Conservation (phyloP, 257 asterid genomes). For the Nicotiana sylvestris region DNA sequence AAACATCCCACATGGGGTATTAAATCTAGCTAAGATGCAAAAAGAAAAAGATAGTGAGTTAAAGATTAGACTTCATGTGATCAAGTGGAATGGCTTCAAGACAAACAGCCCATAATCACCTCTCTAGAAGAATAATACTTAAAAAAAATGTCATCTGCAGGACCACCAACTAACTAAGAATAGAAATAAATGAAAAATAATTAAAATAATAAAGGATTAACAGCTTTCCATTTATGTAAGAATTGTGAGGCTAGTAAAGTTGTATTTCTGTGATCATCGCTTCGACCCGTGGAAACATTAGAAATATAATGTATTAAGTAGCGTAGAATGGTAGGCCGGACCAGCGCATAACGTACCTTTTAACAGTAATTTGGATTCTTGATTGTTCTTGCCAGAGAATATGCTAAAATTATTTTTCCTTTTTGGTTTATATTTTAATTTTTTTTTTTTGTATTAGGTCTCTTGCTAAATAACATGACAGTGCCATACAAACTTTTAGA, state of each 20-base stretch:
- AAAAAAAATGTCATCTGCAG: slow-evolving; percentile 20
- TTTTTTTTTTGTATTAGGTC: neutral
- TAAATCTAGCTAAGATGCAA: neutral
- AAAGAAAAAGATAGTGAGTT: neutral
- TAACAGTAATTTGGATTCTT: neutral
- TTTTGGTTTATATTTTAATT: neutral
- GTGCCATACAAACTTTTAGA: neutral
- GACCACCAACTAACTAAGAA: slow-evolving; percentile 6
- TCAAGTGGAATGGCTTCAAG: slow-evolving; percentile 16
- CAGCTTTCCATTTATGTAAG: neutral
- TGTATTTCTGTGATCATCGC: too few relatives aligned
- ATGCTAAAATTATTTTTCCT: neutral
- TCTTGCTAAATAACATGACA: neutral
- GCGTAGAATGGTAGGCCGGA: too few relatives aligned
- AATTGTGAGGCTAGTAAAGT: too few relatives aligned
- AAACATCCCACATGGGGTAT: slow-evolving; percentile 14
- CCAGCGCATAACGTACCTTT: neutral
- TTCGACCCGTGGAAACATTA: too few relatives aligned
- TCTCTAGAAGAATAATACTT: neutral
- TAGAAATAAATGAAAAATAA: neutral
- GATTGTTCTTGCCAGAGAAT: neutral
- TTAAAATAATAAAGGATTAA: neutral
- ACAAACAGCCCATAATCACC: slow-evolving; percentile 1
- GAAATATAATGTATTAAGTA: too few relatives aligned
- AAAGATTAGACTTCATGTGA: slow-evolving; percentile 13